Evolutionary conservation across 495 filamentous ascomycete species (phyloP).

Genomic region (Penicillium salamii): DNA sequence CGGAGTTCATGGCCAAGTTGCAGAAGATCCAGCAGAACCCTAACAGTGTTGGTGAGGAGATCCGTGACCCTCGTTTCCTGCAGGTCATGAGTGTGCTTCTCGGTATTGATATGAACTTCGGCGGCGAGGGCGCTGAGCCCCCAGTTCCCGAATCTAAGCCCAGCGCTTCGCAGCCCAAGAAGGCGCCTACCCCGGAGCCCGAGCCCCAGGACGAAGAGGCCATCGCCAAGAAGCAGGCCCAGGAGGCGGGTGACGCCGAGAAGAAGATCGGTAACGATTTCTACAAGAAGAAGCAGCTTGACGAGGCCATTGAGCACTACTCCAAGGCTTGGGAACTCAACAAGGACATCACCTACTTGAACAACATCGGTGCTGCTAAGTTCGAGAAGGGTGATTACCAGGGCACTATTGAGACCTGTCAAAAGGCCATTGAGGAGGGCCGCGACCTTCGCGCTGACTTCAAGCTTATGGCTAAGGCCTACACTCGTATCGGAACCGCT

Average conservation of each 20-base stretch:
- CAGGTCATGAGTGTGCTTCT: constrained; percentile 91
- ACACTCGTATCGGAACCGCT: constrained; percentile 82
- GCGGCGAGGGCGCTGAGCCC: constrained; percentile 55
- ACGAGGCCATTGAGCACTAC: constrained; percentile 93
- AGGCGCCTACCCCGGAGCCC: constrained; percentile 60
- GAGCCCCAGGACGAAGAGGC: constrained; percentile 77
- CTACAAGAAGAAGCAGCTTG: constrained; percentile 98
- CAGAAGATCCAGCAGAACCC: constrained; percentile 78
- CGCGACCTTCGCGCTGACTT: constrained; percentile 86
- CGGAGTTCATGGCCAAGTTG: constrained; percentile 85
- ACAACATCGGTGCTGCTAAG: constrained; percentile 90
- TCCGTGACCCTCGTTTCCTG: constrained; percentile 87
- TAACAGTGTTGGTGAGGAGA: constrained; percentile 69
- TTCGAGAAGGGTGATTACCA: constrained; percentile 95
- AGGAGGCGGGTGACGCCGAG: constrained; percentile 89
- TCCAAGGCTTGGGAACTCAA: constrained; percentile 88
- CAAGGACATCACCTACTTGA: constrained; percentile 97
- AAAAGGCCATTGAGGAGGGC: constrained; percentile 85
- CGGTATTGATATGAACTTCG: constrained; percentile 91
- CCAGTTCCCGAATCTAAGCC: constrained; percentile 71
- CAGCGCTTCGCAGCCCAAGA: constrained; percentile 47
- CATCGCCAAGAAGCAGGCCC: constrained; percentile 78
- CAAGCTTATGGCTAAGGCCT: constrained; percentile 94
- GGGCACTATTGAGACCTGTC: constrained; percentile 79
- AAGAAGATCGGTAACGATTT: constrained; percentile 91